Evolutionary conservation across 202 grass and related monocot species (phyloP), one percentile per base, ranked within the genome.

Genomic region (Saccharum hybrid): DNA sequence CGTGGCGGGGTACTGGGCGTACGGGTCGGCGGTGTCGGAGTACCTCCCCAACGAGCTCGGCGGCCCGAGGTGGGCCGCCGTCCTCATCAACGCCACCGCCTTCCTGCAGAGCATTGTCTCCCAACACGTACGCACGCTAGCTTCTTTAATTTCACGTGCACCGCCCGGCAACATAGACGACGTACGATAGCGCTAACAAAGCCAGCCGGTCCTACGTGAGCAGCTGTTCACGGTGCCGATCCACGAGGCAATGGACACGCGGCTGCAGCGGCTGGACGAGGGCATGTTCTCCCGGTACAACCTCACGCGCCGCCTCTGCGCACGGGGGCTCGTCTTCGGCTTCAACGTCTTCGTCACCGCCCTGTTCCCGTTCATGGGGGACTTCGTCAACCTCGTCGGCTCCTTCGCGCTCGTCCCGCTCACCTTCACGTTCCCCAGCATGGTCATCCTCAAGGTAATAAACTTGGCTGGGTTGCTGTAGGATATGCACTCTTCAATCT

Each of bases 341-440:
- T 46, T 81, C 51, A 94, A 97, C 94, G 37, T 90, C 63, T 80
- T 97, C 74, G 77, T 97, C 68, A 88, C 89, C 10, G 89, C 91
- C n/a, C 67, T 94, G 46, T 94, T 97, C 82, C 94, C 94, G 0
- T 97, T 97, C 90, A 97, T 97, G 91, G 94, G 94, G 26, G 91
- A 97, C 85, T 92, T 97, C 52, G 94, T 97, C 48, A 97, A 94
- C 87, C 89, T 97, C 63, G 82, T 97, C 42, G 91, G 94, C 48
- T 94, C 89, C 9, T 97, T 97, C 87, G 85, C 91, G 18, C 91
- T 94, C 66, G 91, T 91, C 71, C 91, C 91, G 6, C 89, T 94
- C 9, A 97, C 94, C 34, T 97, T 97, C 84, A 72, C 88, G 11
- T 97, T 97, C 87, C 91, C 94, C 37, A 94, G 91, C 91, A 91